Percentiles rank a stretch among this genome's conserved stretches.
Evolutionary conservation across 768 basidiomycete species (phyloP).

Genomic region (Cystoderma amianthinum): DNA sequence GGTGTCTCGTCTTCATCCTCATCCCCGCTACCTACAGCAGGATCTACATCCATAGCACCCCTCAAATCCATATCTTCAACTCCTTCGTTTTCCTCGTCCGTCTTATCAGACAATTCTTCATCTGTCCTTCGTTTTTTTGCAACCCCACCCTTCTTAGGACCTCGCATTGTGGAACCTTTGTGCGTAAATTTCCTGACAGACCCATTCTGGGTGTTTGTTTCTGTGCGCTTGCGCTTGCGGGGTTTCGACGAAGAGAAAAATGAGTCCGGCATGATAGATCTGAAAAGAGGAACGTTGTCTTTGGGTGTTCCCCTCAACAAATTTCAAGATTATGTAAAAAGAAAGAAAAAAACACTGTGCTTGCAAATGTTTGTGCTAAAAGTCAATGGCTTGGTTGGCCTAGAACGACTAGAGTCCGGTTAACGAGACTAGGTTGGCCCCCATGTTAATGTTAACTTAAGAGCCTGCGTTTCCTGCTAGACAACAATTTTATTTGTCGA

Average conservation of each 20-base stretch:
- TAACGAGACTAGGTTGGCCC: too few species aligned
- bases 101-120: slow-evolving; percentile 68
- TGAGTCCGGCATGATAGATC: slow-evolving; percentile 83
- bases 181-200: slow-evolving; percentile 9
- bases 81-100: slow-evolving; percentile 41
- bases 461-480: too few species aligned
- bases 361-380: too few species aligned
- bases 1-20: slow-evolving; percentile 89
- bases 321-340: too few species aligned
- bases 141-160: slow-evolving; percentile 12
- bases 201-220: slow-evolving; percentile 15
- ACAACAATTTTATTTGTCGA: too few species aligned
- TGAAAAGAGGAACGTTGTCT: too few species aligned
- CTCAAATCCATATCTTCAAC: slow-evolving; percentile 76
- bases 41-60: slow-evolving; percentile 34
- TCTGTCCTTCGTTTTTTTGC: slow-evolving; percentile 27
- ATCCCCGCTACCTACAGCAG: slow-evolving; percentile 62
- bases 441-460: too few species aligned
- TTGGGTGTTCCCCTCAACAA: too few species aligned
- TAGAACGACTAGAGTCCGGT: too few species aligned
- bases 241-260: slow-evolving; percentile 66
- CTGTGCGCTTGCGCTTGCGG: slow-evolving; percentile 55
- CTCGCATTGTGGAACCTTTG: background rate
- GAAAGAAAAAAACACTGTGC: too few species aligned
- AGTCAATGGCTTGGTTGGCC: too few species aligned